A percentile compares a stretch with the other conserved stretches of the same genome.
These are phyloP conservation scores for Neopestalotiopsis clavispora DNA, from an alignment of 2,329 filamentous ascomycete genomes.

Conservation along the genomic window DNA sequence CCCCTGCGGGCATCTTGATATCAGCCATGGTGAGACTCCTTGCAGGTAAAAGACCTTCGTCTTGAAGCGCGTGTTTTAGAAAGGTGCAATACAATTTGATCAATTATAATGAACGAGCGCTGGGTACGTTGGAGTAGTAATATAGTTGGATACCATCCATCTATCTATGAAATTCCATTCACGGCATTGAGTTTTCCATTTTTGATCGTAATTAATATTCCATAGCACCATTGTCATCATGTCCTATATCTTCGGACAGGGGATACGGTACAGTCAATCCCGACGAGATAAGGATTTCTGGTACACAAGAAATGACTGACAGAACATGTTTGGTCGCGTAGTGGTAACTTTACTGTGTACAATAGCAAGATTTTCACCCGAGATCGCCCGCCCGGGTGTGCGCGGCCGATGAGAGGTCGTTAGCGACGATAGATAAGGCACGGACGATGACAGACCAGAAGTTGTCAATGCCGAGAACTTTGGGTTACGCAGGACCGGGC, in stretches of 20 bases:
- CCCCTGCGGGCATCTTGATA: background rate
- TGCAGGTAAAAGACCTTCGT: background rate
- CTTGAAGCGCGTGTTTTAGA: background rate
- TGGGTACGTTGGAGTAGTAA: background rate
- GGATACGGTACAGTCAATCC: background rate
- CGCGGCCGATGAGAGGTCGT: background rate
- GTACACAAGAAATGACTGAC: background rate
- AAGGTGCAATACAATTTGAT: background rate
- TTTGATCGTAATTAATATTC: background rate
- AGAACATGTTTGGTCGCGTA: background rate
- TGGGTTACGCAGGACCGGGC: background rate
- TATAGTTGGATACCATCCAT: background rate
- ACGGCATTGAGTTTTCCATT: background rate
- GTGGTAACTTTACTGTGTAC: background rate
- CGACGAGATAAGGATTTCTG: background rate
- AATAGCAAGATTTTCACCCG: background rate
- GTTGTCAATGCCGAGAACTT: conserved; percentile 3
- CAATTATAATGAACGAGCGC: background rate
- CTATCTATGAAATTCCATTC: background rate
- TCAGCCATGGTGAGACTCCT: background rate
- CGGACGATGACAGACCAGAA: background rate
- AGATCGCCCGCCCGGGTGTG: background rate
- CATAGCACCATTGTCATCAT: background rate
- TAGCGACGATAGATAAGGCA: conserved; percentile 1
- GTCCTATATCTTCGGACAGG: background rate